Evolutionary conservation across 179 eudicot species (phyloP).

Genomic region (Actinidia polygama): DNA sequence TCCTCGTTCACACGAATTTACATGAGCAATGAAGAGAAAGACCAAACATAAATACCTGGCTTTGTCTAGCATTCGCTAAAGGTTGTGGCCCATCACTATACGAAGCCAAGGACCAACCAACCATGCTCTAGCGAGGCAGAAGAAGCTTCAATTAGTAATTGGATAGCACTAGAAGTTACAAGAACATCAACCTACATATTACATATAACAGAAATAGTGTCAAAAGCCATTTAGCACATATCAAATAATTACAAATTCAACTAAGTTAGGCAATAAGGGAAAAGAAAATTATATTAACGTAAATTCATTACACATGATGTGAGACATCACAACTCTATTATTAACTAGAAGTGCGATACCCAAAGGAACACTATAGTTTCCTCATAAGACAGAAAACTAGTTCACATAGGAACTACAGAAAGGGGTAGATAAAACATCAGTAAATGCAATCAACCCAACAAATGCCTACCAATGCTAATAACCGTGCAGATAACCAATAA

Average conservation of each 20-base stretch:
- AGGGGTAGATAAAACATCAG: background rate
- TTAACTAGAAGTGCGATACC: conserved; percentile 2
- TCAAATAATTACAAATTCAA: background rate
- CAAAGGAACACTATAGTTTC: background rate
- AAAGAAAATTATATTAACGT: background rate
- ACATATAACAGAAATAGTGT: background rate
- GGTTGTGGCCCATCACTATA: conserved; percentile 44
- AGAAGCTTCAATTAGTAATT: conserved; percentile 75
- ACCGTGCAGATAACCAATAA: conserved; percentile 60
- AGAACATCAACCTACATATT: conserved; percentile 80
- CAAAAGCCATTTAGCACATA: conserved; percentile 9
- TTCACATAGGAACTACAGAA: background rate
- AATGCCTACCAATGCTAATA: conserved; percentile 62
- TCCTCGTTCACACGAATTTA: background rate
- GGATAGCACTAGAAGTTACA: conserved; percentile 64
- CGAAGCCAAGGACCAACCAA: conserved; percentile 93
- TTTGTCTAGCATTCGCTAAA: conserved; percentile 31
- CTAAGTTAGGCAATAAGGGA: background rate
- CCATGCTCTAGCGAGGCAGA: conserved; percentile 66
- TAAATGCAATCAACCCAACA: conserved; percentile 13
- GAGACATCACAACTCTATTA: background rate
- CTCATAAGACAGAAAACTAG: background rate
- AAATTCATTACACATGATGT: background rate
- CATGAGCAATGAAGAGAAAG: background rate
- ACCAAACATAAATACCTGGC: conserved; percentile 43